Evolutionary conservation across 768 basidiomycete genomes (phyloP).

Genomic region (Mycena pura): DNA sequence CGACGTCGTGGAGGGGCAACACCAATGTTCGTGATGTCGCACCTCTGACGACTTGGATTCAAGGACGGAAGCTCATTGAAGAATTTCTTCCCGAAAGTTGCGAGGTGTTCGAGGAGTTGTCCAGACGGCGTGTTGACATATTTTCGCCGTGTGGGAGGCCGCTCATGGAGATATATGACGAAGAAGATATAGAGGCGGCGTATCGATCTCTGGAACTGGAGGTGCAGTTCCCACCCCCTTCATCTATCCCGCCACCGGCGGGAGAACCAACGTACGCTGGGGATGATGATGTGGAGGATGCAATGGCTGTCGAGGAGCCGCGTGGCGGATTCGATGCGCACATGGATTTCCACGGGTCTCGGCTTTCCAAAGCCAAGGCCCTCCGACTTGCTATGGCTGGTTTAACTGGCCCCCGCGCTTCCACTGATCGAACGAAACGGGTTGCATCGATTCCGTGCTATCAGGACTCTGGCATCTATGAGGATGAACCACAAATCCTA

Average conservation of each 20-base stretch:
- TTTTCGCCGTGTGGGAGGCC: neutral
- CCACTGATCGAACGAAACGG: constrained; percentile 1
- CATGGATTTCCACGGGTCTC: neutral
- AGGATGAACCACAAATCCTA: neutral
- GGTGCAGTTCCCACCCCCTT: neutral
- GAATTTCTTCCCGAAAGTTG: neutral
- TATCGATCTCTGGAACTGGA: neutral
- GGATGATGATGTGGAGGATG: neutral
- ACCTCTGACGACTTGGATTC: constrained; percentile 39
- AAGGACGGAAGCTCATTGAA: constrained; percentile 26
- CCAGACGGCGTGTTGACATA: neutral
- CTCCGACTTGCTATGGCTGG: constrained; percentile 7
- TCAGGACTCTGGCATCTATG: neutral
- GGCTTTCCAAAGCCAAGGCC: neutral
- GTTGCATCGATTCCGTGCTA: constrained; percentile 1
- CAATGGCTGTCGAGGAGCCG: constrained; percentile 7
- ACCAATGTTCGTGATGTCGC: constrained; percentile 31
- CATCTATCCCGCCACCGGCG: neutral
- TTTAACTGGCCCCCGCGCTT: neutral
- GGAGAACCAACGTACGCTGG: neutral
- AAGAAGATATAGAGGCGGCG: neutral
- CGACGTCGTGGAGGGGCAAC: constrained; percentile 42
- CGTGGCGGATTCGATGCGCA: constrained; percentile 2
- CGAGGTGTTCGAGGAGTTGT: neutral
- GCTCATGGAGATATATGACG: neutral